phyloP scores from a whole-genome alignment of 1,284 basidiomycete species.

The Vanrija humicola region DNA sequence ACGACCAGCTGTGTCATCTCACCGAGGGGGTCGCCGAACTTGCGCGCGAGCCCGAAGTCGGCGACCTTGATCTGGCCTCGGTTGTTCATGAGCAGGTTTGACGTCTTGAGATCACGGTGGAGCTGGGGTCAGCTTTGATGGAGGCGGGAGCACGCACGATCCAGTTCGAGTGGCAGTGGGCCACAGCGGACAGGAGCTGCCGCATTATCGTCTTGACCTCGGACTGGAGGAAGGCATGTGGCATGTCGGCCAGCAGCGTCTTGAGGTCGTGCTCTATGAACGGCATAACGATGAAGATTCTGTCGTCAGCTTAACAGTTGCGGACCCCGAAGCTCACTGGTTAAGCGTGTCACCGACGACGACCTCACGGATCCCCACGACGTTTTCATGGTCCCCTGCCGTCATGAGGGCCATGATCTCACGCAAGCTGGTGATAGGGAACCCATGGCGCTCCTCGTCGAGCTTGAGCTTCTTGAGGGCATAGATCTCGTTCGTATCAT shows the following conservation, averaged over 20 bases:
- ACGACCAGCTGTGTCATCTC: constrained; percentile 97
- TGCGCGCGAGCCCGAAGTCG: constrained; percentile 93
- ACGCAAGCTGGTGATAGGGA: constrained; percentile 93
- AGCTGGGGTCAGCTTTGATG: constrained; percentile 49
- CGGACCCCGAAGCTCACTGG: constrained; percentile 66
- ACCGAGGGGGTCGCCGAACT: constrained; percentile 91
- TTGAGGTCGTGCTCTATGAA: constrained; percentile 99
- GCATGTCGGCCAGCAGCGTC: constrained; percentile 87
- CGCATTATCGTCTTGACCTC: constrained; percentile 96
- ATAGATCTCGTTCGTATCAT: constrained; percentile 88
- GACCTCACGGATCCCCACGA: constrained; percentile 90
- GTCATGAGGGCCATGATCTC: constrained; percentile 93
- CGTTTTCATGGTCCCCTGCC: constrained; percentile 81
- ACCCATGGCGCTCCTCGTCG: constrained; percentile 95
- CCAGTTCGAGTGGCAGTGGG: constrained; percentile 92
- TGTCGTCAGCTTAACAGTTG: constrained; percentile 49
- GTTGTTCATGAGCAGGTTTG: constrained; percentile 98
- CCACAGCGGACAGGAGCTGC: constrained; percentile 89
- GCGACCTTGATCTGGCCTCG: constrained; percentile 97
- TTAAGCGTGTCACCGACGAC: constrained; percentile 99
- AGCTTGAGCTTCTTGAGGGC: constrained; percentile 98
- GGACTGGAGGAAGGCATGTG: constrained; percentile 88
- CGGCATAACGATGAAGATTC: constrained; percentile 98
- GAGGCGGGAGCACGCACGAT: constrained; percentile 53
- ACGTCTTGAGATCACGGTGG: constrained; percentile 95